phyloP scores from a whole-genome alignment of 2,329 filamentous ascomycete species.

The Talaromyces sp. region DNA sequence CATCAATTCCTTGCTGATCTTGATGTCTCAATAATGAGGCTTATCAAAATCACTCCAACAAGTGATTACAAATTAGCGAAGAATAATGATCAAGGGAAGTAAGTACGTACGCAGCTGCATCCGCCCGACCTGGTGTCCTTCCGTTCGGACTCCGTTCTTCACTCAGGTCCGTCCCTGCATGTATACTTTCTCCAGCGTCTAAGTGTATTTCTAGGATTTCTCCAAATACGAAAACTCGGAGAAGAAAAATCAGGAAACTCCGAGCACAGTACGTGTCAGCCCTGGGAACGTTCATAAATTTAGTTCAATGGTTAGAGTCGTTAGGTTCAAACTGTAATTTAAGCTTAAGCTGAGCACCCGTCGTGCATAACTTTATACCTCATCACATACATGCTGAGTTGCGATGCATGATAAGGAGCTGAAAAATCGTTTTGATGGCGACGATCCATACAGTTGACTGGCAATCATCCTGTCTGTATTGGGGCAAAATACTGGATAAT shows the following conservation, averaged over 20 bases:
- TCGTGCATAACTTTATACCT: background rate
- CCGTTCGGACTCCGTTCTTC: background rate
- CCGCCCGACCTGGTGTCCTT: background rate
- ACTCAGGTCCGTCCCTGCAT: background rate
- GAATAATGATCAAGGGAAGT: background rate
- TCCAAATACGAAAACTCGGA: background rate
- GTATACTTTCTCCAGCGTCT: background rate
- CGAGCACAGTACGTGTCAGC: background rate
- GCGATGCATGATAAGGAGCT: too few relatives aligned
- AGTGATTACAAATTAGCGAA: background rate
- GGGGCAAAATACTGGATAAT: background rate
- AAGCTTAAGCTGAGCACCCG: background rate
- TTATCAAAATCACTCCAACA: background rate
- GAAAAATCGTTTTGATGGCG: background rate
- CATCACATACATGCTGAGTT: background rate
- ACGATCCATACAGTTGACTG: background rate
- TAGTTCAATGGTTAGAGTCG: too few relatives aligned
- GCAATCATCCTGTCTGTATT: background rate
- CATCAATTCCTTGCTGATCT: background rate
- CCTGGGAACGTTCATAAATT: too few relatives aligned
- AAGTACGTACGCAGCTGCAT: background rate
- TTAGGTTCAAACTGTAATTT: background rate
- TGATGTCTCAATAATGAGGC: background rate
- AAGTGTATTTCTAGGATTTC: background rate
- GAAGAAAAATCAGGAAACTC: background rate